phyloP scores from a whole-genome alignment of 768 basidiomycete species.

The Clathrus columnatus region DNA sequence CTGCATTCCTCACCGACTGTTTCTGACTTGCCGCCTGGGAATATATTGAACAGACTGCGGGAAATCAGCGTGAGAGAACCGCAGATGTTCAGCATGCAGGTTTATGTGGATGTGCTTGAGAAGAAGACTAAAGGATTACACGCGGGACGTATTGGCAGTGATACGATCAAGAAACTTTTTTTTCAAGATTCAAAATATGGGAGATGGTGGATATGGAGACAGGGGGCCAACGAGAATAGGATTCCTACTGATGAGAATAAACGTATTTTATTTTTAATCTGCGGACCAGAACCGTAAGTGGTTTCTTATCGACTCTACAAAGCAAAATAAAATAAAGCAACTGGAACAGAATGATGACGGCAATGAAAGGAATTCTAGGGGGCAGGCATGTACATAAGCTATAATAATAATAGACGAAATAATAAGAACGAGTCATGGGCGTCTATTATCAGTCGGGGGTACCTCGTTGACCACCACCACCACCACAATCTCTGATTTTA shows the following conservation, averaged over 20 bases:
- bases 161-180: constrained; percentile 35
- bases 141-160: constrained; percentile 47
- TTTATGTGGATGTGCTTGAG: constrained; percentile 52
- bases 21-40: constrained; percentile 60
- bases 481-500: neutral
- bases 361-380: constrained; percentile 66
- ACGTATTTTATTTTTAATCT: constrained; percentile 60
- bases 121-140: constrained; percentile 22
- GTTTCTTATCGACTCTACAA: constrained; percentile 2
- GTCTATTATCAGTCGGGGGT: neutral
- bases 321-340: neutral
- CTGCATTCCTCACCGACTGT: constrained; percentile 60
- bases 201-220: constrained; percentile 21
- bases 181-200: constrained; percentile 20
- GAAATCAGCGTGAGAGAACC: constrained; percentile 42
- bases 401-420: neutral
- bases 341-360: constrained; percentile 55
- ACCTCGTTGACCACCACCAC: neutral
- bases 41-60: constrained; percentile 45
- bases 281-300: constrained; percentile 75
- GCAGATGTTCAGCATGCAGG: constrained; percentile 42
- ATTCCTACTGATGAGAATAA: constrained; percentile 21
- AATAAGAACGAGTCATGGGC: neutral
- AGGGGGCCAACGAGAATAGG: constrained; percentile 12
- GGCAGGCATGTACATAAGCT: neutral